Evolutionary conservation across 2,329 filamentous ascomycete species (phyloP).

Genomic region (Aureobasidium sp.): DNA sequence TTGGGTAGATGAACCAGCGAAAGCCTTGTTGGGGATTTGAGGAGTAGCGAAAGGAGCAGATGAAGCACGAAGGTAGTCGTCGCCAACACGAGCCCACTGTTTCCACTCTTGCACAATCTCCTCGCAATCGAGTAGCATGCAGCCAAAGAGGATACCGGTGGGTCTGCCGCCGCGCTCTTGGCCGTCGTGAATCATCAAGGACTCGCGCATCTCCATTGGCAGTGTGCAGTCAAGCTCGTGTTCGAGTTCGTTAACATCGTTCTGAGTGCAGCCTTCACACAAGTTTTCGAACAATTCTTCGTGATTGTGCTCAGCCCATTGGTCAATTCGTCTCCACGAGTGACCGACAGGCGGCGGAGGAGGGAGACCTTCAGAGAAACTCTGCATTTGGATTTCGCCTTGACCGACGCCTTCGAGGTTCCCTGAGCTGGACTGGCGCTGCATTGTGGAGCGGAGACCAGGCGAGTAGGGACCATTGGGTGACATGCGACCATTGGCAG

Average conservation of each 20-base stretch:
- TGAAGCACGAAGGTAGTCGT: slow-evolving; percentile 60
- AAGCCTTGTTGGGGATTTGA: slow-evolving; percentile 62
- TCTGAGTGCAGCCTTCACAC: slow-evolving; percentile 82
- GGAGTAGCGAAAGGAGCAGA: slow-evolving; percentile 49
- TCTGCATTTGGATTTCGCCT: slow-evolving; percentile 93
- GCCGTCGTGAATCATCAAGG: slow-evolving; percentile 85
- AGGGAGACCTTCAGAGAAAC: slow-evolving; percentile 84
- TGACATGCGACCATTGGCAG: slow-evolving; percentile 68
- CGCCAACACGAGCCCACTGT: slow-evolving; percentile 90
- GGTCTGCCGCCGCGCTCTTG: slow-evolving; percentile 89
- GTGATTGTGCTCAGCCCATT: slow-evolving; percentile 92
- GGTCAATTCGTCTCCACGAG: slow-evolving; percentile 91
- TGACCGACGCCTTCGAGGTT: slow-evolving; percentile 62
- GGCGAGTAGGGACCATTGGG: slow-evolving; percentile 76
- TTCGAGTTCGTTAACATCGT: slow-evolving; percentile 95
- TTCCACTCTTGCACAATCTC: slow-evolving; percentile 97
- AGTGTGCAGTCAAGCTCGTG: slow-evolving; percentile 92
- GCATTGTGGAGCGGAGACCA: slow-evolving; percentile 73
- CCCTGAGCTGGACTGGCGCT: slow-evolving; percentile 41
- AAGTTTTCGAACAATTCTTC: slow-evolving; percentile 90
- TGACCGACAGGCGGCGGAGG: slow-evolving; percentile 81
- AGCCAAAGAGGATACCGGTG: slow-evolving; percentile 86
- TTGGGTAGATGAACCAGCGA: slow-evolving; percentile 59
- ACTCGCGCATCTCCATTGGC: slow-evolving; percentile 88
- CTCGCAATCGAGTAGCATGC: slow-evolving; percentile 95